These are phyloP conservation scores for Microascus cirrosus DNA, from an alignment of 2,329 filamentous ascomycete species.

Conservation along the genomic window DNA sequence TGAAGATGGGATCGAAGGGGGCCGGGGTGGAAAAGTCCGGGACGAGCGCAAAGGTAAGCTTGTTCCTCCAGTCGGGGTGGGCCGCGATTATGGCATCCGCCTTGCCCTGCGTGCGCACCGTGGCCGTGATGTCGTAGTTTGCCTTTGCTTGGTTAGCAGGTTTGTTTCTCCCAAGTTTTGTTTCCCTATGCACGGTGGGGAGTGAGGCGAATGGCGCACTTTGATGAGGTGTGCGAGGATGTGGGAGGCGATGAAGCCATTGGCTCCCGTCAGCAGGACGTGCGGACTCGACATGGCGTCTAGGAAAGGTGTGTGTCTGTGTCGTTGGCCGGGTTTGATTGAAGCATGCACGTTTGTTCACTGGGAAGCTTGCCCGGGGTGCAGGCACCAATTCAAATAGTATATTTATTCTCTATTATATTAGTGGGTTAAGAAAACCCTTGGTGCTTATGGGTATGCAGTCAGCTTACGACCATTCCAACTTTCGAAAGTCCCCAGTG, in stretches of 20 bases:
- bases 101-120: background rate
- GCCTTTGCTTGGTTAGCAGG: background rate
- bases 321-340: background rate
- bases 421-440: background rate
- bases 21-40: slow-evolving; percentile 15
- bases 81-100: background rate
- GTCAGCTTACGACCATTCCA: no score
- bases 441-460: no score
- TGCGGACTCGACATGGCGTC: background rate
- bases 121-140: background rate
- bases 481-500: no score
- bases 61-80: slow-evolving; percentile 10
- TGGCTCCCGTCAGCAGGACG: slow-evolving; percentile 23
- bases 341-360: background rate
- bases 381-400: background rate
- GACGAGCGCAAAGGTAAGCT: slow-evolving; percentile 18
- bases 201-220: slow-evolving; percentile 24
- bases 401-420: background rate
- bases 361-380: background rate
- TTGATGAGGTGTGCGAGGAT: slow-evolving; percentile 21
- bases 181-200: slow-evolving; percentile 18
- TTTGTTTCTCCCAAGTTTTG: background rate
- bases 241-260: slow-evolving; percentile 28
- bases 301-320: background rate
- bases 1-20: slow-evolving; percentile 11